Evolutionary conservation across 768 basidiomycete species (phyloP).

Genomic region (Lactarius tabidus): DNA sequence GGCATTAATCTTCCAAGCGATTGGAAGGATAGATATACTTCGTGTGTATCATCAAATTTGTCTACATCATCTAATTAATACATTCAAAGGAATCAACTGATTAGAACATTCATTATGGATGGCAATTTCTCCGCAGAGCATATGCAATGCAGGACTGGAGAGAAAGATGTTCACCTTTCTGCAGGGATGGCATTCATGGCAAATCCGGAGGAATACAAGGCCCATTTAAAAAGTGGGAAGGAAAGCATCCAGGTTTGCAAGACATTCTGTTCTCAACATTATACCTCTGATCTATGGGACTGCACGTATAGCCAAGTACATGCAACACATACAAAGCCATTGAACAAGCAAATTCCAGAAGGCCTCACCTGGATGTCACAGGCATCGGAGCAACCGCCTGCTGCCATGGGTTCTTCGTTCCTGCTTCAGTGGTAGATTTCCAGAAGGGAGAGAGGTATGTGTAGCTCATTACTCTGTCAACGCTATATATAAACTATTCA

Average conservation of each 20-base stretch:
- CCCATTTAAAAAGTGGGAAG: no score
- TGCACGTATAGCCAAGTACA: background rate
- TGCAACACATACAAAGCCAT: background rate
- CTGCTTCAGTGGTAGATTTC: background rate
- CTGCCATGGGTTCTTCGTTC: background rate
- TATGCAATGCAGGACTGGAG: no score
- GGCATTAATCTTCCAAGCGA: background rate
- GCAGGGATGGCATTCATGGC: no score
- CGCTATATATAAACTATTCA: no score
- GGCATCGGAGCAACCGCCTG: background rate
- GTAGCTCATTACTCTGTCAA: background rate
- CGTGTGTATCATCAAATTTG: background rate
- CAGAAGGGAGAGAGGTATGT: background rate
- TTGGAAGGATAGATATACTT: background rate
- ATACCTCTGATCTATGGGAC: no score
- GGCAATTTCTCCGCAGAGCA: background rate
- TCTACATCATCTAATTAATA: no score
- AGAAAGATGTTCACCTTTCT: no score
- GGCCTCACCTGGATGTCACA: background rate
- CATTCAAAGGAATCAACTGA: background rate
- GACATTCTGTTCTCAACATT: no score
- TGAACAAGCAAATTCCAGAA: background rate
- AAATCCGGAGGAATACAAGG: no score
- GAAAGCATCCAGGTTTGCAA: no score
- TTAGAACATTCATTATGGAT: background rate